Evolutionary conservation across 2,329 filamentous ascomycete species (phyloP).

Genomic region (Truncatella angustata): DNA sequence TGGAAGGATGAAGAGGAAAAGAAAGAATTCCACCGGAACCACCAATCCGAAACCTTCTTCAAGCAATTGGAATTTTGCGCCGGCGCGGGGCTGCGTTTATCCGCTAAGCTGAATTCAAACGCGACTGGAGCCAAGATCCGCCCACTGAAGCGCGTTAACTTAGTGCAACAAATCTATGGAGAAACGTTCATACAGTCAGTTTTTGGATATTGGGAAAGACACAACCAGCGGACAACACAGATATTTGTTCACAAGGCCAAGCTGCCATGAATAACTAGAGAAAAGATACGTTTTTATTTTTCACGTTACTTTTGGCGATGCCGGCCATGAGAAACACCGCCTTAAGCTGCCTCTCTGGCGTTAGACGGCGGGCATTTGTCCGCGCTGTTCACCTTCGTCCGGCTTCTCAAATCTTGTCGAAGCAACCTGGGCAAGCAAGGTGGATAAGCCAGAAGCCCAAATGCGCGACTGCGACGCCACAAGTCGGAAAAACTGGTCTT

Average conservation of each 20-base stretch:
- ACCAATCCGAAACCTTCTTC: slow-evolving; percentile 12
- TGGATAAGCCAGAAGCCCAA: neutral
- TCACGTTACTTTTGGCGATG: too few relatives aligned
- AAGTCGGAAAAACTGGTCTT: too few relatives aligned
- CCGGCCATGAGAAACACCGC: neutral
- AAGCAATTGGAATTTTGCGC: slow-evolving; percentile 25
- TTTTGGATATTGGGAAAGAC: too few relatives aligned
- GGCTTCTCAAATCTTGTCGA: neutral
- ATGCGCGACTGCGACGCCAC: too few relatives aligned
- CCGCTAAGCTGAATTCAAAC: slow-evolving; percentile 12
- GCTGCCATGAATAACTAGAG: too few relatives aligned
- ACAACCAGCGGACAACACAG: too few relatives aligned
- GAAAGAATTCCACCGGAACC: slow-evolving; percentile 33
- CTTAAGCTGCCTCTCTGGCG: slow-evolving; percentile 4
- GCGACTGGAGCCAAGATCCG: neutral
- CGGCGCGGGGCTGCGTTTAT: slow-evolving; percentile 34
- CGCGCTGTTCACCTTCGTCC: neutral
- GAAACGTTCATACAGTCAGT: too few relatives aligned
- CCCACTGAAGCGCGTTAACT: neutral
- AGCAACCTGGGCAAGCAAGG: neutral
- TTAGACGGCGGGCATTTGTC: slow-evolving; percentile 11
- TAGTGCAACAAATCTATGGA: too few relatives aligned
- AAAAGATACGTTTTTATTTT: too few relatives aligned
- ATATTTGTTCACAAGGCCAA: too few relatives aligned
- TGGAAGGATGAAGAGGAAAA: slow-evolving; percentile 89